Evolutionary conservation across 2,329 filamentous ascomycete species (phyloP).

Genomic region (Metarhizium sp.): DNA sequence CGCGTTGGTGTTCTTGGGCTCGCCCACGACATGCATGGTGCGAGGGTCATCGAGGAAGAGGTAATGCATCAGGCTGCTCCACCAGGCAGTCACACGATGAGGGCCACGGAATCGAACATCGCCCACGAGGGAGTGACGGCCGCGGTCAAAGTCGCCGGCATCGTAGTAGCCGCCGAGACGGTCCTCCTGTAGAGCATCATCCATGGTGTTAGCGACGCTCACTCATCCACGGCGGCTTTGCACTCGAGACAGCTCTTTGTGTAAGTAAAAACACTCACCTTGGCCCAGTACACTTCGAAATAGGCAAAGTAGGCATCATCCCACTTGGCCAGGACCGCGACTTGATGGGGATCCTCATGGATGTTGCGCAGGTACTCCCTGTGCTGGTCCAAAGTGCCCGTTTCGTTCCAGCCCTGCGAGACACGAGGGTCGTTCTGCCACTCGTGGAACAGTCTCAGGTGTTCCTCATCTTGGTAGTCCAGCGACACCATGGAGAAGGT

Average conservation of each 20-base stretch:
- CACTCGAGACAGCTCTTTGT: too few species aligned
- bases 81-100: constrained; percentile 53
- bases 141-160: constrained; percentile 46
- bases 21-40: constrained; percentile 50
- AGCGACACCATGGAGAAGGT: constrained; percentile 71
- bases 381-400: constrained; percentile 66
- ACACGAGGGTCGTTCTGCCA: constrained; percentile 84
- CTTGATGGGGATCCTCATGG: constrained; percentile 62
- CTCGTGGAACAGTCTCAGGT: constrained; percentile 62
- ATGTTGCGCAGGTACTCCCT: constrained; percentile 59
- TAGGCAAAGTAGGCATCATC: constrained; percentile 65
- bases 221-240: too few species aligned
- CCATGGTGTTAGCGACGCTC: neutral
- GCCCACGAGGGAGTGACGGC: constrained; percentile 48
- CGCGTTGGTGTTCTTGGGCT: constrained; percentile 62
- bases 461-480: constrained; percentile 53
- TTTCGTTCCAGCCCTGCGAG: constrained; percentile 71
- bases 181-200: constrained; percentile 33
- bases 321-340: constrained; percentile 62
- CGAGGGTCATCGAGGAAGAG: constrained; percentile 52
- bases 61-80: constrained; percentile 53
- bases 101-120: constrained; percentile 51
- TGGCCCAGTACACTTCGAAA: constrained; percentile 73
- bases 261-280: constrained; percentile 24
- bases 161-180: constrained; percentile 46